A percentile compares a stretch with the other conserved stretches of the same genome.
Conservation (phyloP, 2,329 filamentous ascomycete species). For the Thermothelomyces thermophilus region DNA sequence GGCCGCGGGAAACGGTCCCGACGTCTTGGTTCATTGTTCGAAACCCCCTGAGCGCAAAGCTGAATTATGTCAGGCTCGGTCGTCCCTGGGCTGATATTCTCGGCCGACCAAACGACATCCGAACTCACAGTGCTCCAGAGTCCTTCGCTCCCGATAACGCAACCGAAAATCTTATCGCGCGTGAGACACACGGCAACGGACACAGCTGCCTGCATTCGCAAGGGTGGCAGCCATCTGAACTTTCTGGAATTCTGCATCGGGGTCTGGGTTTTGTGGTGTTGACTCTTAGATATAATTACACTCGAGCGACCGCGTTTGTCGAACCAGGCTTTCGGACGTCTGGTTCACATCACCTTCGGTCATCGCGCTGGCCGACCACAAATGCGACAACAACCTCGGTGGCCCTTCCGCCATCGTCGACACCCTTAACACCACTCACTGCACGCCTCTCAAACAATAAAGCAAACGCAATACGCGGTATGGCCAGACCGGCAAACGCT, state of each 20-base stretch:
- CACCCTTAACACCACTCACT: slow-evolving; percentile 10
- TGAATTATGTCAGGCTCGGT: neutral
- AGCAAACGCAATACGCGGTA: neutral
- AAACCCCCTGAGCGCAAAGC: slow-evolving; percentile 10
- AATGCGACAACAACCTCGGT: slow-evolving; percentile 15
- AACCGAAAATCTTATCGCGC: neutral
- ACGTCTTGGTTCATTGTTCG: slow-evolving; percentile 10
- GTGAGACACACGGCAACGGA: no score
- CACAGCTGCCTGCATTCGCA: no score
- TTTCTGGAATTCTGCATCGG: no score
- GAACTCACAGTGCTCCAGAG: neutral
- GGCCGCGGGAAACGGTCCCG: slow-evolving; percentile 8
- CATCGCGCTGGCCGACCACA: neutral
- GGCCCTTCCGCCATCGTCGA: slow-evolving; percentile 15
- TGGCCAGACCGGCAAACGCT: slow-evolving; percentile 21
- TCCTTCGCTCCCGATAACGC: neutral
- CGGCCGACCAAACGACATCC: neutral
- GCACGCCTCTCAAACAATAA: neutral
- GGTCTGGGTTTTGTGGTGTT: no score
- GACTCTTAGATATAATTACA: no score
- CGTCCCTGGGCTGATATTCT: neutral
- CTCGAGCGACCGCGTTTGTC: neutral
- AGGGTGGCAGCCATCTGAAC: no score
- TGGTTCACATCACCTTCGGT: neutral
- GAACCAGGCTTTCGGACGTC: neutral